Evolutionary conservation across 225 moss, liverwort and hornwort species (phyloP).

Genomic region (Bryum argenteum): DNA sequence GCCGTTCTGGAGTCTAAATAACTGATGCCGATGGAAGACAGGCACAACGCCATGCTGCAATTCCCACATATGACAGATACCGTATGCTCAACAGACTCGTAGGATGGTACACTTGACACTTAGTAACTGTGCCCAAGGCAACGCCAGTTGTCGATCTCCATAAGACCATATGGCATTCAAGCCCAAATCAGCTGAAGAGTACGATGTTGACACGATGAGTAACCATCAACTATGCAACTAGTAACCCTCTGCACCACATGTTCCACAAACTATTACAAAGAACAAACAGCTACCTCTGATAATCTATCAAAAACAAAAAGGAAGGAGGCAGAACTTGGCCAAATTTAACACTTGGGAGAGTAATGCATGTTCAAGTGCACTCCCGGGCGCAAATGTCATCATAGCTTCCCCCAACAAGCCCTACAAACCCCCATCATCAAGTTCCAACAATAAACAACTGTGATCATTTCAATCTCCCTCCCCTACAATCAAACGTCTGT

Average conservation of each 20-base stretch:
- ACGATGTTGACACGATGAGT: no score
- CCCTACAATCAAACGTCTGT: conserved; percentile 43
- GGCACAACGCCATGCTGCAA: no score
- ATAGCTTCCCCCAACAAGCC: conserved; percentile 36
- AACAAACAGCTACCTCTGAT: conserved; percentile 21
- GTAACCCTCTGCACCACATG: conserved; percentile 19
- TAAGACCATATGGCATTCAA: no score
- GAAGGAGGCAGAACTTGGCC: conserved; percentile 36
- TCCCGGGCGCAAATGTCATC: conserved; percentile 48
- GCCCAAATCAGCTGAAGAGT: no score
- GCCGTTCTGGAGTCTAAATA: no score
- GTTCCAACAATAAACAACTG: conserved; percentile 37
- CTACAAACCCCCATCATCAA: conserved; percentile 37
- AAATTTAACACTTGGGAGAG: conserved; percentile 40
- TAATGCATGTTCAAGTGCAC: conserved; percentile 38
- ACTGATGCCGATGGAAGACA: no score
- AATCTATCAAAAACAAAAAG: conserved; percentile 42
- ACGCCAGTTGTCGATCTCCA: no score
- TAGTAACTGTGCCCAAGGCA: no score
- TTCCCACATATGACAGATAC: no score
- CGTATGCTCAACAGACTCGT: no score
- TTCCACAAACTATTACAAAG: conserved; percentile 19
- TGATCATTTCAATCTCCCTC: conserved; percentile 21
- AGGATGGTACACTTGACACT: no score
- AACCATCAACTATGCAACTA: no score